Base-by-base conservation (phyloP, 495 filamentous ascomycete species). In the Podospora tetraspora region DNA sequence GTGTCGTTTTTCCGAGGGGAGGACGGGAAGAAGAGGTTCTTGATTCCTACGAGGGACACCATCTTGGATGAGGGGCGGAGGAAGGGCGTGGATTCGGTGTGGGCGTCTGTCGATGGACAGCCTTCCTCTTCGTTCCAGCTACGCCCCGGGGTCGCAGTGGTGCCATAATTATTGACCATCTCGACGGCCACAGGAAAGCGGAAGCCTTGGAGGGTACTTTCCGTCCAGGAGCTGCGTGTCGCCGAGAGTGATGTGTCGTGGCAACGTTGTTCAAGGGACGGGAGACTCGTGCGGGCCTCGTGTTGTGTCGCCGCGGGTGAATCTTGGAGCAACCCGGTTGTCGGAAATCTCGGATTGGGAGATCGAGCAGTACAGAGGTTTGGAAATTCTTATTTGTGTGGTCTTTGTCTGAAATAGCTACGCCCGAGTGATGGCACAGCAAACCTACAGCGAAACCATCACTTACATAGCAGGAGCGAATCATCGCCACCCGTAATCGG, bases 31-130 rank as follows among this genome's bases (percentile, higher is more conserved):
- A 77, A 43, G 70, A 75, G 61, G 61, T 77, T 73, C 57, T 77
- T 77, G 5, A 77, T 19, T 19, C 37, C 72, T 22, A 71, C 74
- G 24, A 77, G 43, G 7, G 76, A 74, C 75, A 77, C 74, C 0
- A n/a, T 68, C 62, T 21, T 52, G 16, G 43, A 52, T 8, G 43
- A 52, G 43, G 21, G 62, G 52, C 19, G 24, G 59, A 60, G 23
- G 23, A 29, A 66, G 16, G 21, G 21, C 59, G 57, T 9, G 32
- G 34, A n/a, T 23, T 22, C 29, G 61, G 21, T 27, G 1, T 34
- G 22, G 24, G 13, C 11, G 21, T 63, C 27, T 37, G 43, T 19
- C 43, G 43, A n/a, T 52, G 43, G 16, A 19, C 19, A 16, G 43
- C 43, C 43, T 52, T 52, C 43, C 37, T 52, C 37, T 2, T 52